phyloP scores from a whole-genome alignment of 768 basidiomycete species.

The Chiua virens region DNA sequence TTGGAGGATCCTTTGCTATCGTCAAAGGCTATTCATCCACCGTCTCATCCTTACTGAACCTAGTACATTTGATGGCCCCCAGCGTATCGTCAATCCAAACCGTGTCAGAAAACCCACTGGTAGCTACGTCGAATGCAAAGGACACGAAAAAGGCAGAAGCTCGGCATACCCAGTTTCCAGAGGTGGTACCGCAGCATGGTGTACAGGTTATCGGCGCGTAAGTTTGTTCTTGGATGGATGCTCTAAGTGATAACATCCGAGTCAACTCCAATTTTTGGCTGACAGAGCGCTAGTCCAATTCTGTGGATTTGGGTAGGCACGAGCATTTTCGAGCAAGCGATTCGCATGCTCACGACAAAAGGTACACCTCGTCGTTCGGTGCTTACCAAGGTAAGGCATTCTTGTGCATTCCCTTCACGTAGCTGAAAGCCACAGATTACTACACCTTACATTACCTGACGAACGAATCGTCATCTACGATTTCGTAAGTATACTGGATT shows the following conservation, averaged over 20 bases:
- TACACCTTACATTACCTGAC: constrained; percentile 39
- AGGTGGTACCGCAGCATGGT: constrained; percentile 30
- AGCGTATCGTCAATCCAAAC: constrained; percentile 3
- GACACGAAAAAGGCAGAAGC: background rate
- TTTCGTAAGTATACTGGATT: constrained; percentile 31
- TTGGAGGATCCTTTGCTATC: background rate
- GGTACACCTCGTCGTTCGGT: constrained; percentile 38
- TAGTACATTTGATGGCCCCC: constrained; percentile 2
- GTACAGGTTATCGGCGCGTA: constrained; percentile 24
- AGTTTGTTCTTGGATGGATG: background rate
- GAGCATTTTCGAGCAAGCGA: background rate
- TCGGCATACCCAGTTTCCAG: constrained; percentile 18
- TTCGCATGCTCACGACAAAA: constrained; percentile 6
- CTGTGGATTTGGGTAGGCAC: constrained; percentile 36
- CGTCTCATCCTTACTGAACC: background rate
- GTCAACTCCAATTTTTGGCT: background rate
- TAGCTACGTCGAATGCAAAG: background rate
- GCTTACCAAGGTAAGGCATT: constrained; percentile 38
- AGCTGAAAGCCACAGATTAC: constrained; percentile 31
- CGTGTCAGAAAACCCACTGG: background rate
- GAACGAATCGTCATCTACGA: constrained; percentile 33
- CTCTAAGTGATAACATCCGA: background rate
- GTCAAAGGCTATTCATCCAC: background rate
- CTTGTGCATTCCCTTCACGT: background rate
- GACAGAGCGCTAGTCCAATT: constrained; percentile 31